Conservation (phyloP, 2,329 filamentous ascomycete species). For the Xylariaceae sp. region DNA sequence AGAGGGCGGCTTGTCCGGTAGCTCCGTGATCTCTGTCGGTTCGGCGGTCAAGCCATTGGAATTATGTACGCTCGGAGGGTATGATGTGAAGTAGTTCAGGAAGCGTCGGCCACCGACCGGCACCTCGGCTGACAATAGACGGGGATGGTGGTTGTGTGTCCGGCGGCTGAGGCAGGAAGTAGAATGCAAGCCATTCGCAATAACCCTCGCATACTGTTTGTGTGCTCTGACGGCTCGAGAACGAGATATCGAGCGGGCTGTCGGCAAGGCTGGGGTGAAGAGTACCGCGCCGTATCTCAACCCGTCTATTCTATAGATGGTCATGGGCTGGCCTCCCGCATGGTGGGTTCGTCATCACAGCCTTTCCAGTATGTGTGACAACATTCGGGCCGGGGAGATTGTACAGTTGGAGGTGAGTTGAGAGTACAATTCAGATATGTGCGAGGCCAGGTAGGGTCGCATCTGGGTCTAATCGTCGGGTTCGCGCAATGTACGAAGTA, state of each 20-base stretch:
- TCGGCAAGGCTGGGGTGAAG: conserved; percentile 41
- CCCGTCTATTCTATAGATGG: conserved; percentile 55
- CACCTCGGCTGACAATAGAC: conserved; percentile 21
- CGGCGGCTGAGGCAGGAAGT: conserved; percentile 3
- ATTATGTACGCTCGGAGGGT: conserved; percentile 17
- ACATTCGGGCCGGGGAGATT: conserved; percentile 4
- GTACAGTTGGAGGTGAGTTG: neutral
- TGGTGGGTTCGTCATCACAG: conserved; percentile 34
- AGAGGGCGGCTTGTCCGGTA: neutral
- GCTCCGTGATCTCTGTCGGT: neutral
- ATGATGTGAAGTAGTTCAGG: conserved; percentile 25
- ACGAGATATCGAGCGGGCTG: conserved; percentile 23
- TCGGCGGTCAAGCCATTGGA: conserved; percentile 22
- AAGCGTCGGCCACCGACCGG: conserved; percentile 16
- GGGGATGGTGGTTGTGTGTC: conserved; percentile 1
- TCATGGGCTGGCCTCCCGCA: conserved; percentile 53
- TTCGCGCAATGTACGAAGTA: no score
- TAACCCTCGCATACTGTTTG: conserved; percentile 12
- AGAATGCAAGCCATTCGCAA: conserved; percentile 8
- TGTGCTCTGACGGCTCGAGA: conserved; percentile 15
- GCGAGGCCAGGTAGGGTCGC: neutral
- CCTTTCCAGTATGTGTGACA: conserved; percentile 23
- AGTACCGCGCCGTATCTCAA: conserved; percentile 56
- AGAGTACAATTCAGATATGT: neutral
- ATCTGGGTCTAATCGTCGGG: no score